Base-by-base conservation (phyloP, 371 early-diverging fungal genomes). In the Thermomucor indicae-seudaticae region DNA sequence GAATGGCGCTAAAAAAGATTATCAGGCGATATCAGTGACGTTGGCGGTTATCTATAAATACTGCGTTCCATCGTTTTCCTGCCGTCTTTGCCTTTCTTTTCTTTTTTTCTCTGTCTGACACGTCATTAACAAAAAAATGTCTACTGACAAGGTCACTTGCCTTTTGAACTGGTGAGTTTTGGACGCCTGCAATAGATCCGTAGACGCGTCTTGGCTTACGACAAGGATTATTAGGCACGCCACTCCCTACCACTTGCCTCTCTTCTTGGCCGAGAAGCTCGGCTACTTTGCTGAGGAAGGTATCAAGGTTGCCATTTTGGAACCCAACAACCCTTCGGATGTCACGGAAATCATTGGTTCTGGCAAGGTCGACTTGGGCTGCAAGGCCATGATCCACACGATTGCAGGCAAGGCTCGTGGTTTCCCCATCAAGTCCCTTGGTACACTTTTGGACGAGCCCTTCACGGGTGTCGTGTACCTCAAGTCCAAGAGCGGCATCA, bases 331-430 rank as follows among this genome's bases (percentile, higher is more conserved):
- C 55, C 83, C 85, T 3, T 79, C 80, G 4, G 83, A 83, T 55
- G 83, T 82, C 16, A 84, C 85, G 10, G 81, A 83, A 51, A 74
- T 81, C 57, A 79, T 83, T 49, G 83, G 82, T 10, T 67, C 74
- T n/a, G 85, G 85, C 29, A 79, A 78, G 53, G 69, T 73, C 12
- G 83, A 85, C 29, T 62, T 85, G 19, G 85, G 80, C 29, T 75
- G 74, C 55, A 85, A 85, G 63, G 83, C 85, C 45, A 85, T 85
- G 83, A 83, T 85, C 56, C 85, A 85, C 49, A 85, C 83, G 31
- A 85, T 85, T 50, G 85, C 82, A 29, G 85, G 77, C 34, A 79
- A 78, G 42, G 82, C 83, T 23, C 54, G 80, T n/a, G 85, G 85
- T 2, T 83, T 78, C 65, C 72, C 70, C 24, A 79, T 85, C 66